Evolutionary conservation across 495 filamentous ascomycete species (phyloP), one percentile per base, ranked within the genome.

Genomic region (Annulohypoxylon nitens): DNA sequence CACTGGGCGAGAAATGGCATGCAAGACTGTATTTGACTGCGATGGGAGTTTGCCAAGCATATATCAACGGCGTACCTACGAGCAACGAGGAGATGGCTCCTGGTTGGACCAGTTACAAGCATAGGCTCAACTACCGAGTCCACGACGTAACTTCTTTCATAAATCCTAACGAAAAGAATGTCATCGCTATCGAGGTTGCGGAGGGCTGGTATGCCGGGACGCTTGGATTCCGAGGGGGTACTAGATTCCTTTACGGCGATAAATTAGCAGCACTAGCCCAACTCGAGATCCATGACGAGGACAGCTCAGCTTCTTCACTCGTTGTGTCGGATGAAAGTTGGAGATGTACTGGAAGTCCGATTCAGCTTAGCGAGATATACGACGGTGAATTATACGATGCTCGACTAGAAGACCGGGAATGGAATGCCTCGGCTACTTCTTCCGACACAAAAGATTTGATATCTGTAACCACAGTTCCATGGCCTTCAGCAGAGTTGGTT

Each of bases 231-330:
- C 43, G 43, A 47, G 43, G 43, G 12, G 43, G 43, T 12, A 47
- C 43, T 47, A 20, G 43, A 12, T 47, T 47, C 18, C 43, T 47
- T 6, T 47, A 47, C n/a, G 43, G 43, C n/a, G 43, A 47, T 47
- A n/a, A 8, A 20, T 12, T 47, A 47, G 43, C 43, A 18, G 43
- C 43, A 14, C 43, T 47, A 20, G 43, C 16, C 18, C 43, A 47
- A 20, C 43, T 47, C 16, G 43, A 47, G 18, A 9, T 47, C 16
- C 18, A 47, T 20, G n/a, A 14, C 43, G 43, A 47, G 8, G 43
- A 47, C 7, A 47, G 18, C n/a, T 47, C 43, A 5, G 18, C 43
- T 7, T 9, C 43, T 4, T 47, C 43, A 47, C 43, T 47, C 8
- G n/a, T 47, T 2, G n/a, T 47, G 16, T 47, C 43, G 11, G 43